Conservation (phyloP, 306 rosid species). For the Glycyrrhiza uralensis region DNA sequence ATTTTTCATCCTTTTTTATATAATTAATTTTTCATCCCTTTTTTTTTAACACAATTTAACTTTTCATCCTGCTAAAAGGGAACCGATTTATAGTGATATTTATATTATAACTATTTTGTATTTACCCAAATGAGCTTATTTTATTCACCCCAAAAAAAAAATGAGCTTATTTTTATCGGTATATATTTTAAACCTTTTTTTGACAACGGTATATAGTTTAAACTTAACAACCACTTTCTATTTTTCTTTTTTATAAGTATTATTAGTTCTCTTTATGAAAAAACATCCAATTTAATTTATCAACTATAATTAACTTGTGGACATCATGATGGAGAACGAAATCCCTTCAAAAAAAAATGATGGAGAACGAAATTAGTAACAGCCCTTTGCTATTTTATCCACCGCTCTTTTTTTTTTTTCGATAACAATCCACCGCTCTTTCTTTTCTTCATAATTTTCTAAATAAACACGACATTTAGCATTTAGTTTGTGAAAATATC, state of each 20-base stretch:
- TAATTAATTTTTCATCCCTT: too few relatives aligned
- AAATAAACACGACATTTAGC: not conserved
- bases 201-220: not conserved
- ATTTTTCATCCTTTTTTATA: not conserved
- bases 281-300: not conserved
- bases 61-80: too few relatives aligned
- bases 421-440: not conserved
- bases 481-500: too few relatives aligned
- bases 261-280: not conserved
- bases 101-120: too few relatives aligned
- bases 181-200: too few relatives aligned
- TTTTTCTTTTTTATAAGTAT: not conserved
- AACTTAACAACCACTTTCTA: not conserved
- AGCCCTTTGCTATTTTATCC: not conserved
- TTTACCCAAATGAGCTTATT: not conserved
- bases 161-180: not conserved
- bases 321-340: not conserved
- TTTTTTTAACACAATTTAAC: too few relatives aligned
- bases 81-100: not conserved
- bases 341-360: too few relatives aligned
- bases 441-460: not conserved
- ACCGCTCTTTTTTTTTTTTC: not conserved
- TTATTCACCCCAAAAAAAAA: too few relatives aligned
- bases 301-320: not conserved
- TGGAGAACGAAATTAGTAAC: not conserved